phyloP scores from a whole-genome alignment of 441 rosid genomes.

The Eugenia klotzschiana region DNA sequence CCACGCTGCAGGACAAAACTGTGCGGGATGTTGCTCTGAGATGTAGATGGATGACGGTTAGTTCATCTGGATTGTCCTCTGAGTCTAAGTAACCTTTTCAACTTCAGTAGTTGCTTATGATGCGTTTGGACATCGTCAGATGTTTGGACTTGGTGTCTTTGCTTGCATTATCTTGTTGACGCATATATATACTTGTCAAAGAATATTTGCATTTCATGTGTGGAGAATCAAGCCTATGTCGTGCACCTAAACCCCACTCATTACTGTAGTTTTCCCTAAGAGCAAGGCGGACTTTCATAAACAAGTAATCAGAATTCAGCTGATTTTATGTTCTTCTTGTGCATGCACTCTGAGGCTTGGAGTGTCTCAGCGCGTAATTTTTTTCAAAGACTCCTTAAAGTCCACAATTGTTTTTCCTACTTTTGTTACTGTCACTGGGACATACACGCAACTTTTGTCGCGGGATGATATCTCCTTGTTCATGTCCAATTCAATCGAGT shows the following conservation, averaged over 20 bases:
- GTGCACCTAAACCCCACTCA: background rate
- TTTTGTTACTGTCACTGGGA: background rate
- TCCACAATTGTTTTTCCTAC: background rate
- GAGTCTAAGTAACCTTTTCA: background rate
- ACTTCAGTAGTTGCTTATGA: background rate
- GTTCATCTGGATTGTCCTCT: constrained; percentile 4
- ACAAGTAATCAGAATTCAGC: background rate
- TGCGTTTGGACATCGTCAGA: background rate
- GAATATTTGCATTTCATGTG: background rate
- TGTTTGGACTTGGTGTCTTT: background rate
- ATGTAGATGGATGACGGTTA: constrained; percentile 92
- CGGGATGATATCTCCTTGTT: background rate
- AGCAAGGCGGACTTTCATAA: too few species aligned
- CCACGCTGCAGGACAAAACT: constrained; percentile 68
- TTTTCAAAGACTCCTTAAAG: background rate
- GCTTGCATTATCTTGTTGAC: background rate
- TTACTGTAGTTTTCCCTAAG: too few species aligned
- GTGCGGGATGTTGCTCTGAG: constrained; percentile 97
- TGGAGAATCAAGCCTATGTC: background rate
- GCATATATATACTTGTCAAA: background rate
- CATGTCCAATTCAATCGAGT: background rate
- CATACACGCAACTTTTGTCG: background rate
- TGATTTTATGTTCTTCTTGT: background rate
- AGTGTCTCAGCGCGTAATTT: background rate
- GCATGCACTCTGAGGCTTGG: background rate